These are phyloP conservation scores for Petasospora fabianii DNA, from an alignment of 1,139 yeast genomes.

Conservation along the genomic window DNA sequence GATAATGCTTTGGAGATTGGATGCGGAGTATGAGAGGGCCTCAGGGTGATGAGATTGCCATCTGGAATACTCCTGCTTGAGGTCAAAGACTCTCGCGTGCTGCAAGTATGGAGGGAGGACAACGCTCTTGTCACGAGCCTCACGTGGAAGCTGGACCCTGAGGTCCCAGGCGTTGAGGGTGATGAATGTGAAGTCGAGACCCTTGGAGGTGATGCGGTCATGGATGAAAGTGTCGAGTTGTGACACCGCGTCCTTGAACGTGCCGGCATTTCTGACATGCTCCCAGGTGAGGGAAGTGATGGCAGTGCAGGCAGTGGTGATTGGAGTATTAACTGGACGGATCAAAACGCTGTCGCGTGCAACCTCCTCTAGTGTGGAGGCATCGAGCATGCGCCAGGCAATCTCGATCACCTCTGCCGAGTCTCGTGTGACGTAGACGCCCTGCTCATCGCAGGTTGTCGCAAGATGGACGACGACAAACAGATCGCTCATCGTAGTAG, in stretches of 20 bases:
- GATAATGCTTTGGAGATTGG: slow-evolving; percentile 49
- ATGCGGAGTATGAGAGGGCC: slow-evolving; percentile 46
- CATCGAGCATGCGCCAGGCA: slow-evolving; percentile 49
- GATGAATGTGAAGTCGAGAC: slow-evolving; percentile 61
- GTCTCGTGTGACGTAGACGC: slow-evolving; percentile 56
- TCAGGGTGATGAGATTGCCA: slow-evolving; percentile 72
- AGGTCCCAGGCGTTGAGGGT: slow-evolving; percentile 65
- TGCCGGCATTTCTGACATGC: slow-evolving; percentile 47
- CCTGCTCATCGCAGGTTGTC: slow-evolving; percentile 67
- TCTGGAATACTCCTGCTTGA: slow-evolving; percentile 65
- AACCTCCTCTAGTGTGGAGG: slow-evolving; percentile 35
- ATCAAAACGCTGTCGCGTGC: slow-evolving; percentile 45
- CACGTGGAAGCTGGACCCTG: slow-evolving; percentile 74
- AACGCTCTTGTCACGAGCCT: slow-evolving; percentile 73
- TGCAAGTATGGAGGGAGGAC: slow-evolving; percentile 71
- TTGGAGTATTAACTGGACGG: slow-evolving; percentile 65
- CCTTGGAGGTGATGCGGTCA: slow-evolving; percentile 39
- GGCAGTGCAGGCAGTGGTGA: slow-evolving; percentile 58
- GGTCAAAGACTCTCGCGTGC: slow-evolving; percentile 73
- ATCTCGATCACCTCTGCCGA: slow-evolving; percentile 63
- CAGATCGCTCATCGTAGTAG: slow-evolving; percentile 47
- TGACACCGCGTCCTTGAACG: slow-evolving; percentile 59
- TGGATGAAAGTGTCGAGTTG: slow-evolving; percentile 50
- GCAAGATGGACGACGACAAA: slow-evolving; percentile 62
- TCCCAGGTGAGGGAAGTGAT: slow-evolving; percentile 61